Conservation (phyloP, 257 asterid genomes). For the Sherardia arvensis region DNA sequence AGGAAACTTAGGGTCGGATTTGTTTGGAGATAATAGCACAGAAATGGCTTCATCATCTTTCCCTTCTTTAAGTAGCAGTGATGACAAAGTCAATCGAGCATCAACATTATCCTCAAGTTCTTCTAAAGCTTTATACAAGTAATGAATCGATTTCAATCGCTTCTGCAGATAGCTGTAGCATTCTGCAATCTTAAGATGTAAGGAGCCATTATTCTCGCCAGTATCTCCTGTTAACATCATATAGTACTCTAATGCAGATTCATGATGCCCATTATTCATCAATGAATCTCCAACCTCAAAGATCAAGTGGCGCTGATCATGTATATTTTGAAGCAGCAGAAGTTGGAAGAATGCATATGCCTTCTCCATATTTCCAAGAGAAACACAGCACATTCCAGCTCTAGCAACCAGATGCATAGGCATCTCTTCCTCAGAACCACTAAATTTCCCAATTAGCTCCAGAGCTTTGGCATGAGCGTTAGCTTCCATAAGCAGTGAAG, state of each 20-base stretch:
- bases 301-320: conserved; percentile 36
- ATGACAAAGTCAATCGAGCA: conserved; percentile 57
- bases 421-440: conserved; percentile 35
- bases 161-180: conserved; percentile 46
- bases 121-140: conserved; percentile 53
- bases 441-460: conserved; percentile 45
- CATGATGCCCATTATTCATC: conserved; percentile 41
- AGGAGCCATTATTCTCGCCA: conserved; percentile 42
- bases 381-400: conserved; percentile 73
- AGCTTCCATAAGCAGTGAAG: conserved; percentile 28
- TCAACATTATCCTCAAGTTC: conserved; percentile 48
- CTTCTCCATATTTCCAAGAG: conserved; percentile 53
- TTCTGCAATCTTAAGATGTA: conserved; percentile 13
- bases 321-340: conserved; percentile 31
- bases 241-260: conserved; percentile 45
- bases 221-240: conserved; percentile 43
- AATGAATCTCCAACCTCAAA: conserved; percentile 58
- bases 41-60: conserved; percentile 79
- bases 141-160: conserved; percentile 38
- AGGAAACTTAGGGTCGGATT: conserved; percentile 30
- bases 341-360: conserved; percentile 53
- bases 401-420: conserved; percentile 40
- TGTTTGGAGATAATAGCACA: conserved; percentile 71
- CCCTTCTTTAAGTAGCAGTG: conserved; percentile 71
- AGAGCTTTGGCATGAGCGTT: conserved; percentile 50